Evolutionary conservation across 2,329 filamentous ascomycete genomes (phyloP).

Genomic region (Beauveria asiatica): DNA sequence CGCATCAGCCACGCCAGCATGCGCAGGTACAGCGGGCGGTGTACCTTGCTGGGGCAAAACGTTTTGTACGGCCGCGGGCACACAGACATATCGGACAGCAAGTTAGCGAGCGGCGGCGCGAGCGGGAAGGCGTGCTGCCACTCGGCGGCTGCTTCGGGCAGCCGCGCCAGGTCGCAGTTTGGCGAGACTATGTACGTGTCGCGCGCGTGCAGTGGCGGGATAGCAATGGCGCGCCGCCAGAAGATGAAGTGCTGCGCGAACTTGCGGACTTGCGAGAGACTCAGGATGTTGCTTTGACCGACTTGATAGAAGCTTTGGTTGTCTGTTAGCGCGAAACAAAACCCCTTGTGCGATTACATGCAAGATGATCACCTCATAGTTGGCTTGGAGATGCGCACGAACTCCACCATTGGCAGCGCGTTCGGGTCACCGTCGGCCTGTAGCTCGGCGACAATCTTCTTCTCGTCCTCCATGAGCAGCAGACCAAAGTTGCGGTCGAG

Average conservation of each 20-base stretch:
- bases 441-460: conserved; percentile 63
- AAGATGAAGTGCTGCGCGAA: conserved; percentile 91
- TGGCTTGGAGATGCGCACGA: conserved; percentile 65
- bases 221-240: conserved; percentile 87
- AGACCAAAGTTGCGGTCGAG: conserved; percentile 82
- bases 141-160: conserved; percentile 58
- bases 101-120: conserved; percentile 73
- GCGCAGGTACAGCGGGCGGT: conserved; percentile 78
- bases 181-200: conserved; percentile 90
- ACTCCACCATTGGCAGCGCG: conserved; percentile 70
- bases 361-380: conserved; percentile 46
- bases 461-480: conserved; percentile 75
- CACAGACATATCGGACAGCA: conserved; percentile 75
- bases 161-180: conserved; percentile 68
- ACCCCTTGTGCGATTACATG: not conserved
- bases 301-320: conserved; percentile 53
- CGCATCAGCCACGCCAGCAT: conserved; percentile 92
- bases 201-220: conserved; percentile 79
- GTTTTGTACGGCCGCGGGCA: conserved; percentile 74
- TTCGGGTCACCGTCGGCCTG: conserved; percentile 69
- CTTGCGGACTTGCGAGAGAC: conserved; percentile 71
- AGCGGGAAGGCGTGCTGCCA: conserved; percentile 78
- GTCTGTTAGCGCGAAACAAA: not conserved
- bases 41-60: conserved; percentile 79
- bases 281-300: conserved; percentile 61